Conservation (phyloP, 371 early-diverging fungal species). For the Chytridiales sp. region DNA sequence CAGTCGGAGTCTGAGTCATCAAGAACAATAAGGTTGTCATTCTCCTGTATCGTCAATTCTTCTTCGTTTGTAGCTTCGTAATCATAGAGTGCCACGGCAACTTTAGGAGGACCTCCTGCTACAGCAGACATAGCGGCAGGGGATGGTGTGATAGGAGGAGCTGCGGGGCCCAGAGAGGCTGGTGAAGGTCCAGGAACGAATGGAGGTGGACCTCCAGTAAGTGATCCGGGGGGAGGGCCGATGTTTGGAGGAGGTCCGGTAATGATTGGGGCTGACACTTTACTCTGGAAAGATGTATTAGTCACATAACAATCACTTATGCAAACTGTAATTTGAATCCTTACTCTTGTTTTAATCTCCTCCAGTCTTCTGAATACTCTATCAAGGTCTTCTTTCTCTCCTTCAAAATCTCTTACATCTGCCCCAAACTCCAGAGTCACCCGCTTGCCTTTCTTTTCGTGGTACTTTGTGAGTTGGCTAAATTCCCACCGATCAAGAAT, state of each 20-base stretch:
- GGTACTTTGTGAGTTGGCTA: conserved; percentile 32
- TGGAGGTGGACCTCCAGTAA: background rate
- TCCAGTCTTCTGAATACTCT: conserved; percentile 27
- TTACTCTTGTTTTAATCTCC: conserved; percentile 28
- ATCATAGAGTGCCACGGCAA: conserved; percentile 72
- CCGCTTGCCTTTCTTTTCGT: conserved; percentile 41
- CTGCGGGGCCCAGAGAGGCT: conserved; percentile 6
- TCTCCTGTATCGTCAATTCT: conserved; percentile 70
- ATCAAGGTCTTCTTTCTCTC: conserved; percentile 44
- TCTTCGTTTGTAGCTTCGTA: conserved; percentile 74
- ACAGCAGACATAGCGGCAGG: conserved; percentile 12
- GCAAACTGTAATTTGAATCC: too few species aligned
- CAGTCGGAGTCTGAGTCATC: conserved; percentile 78
- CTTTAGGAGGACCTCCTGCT: conserved; percentile 19
- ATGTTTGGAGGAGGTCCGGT: conserved; percentile 32
- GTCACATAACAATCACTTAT: background rate
- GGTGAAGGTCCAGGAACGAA: conserved; percentile 4
- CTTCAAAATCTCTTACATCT: conserved; percentile 41
- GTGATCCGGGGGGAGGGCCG: conserved; percentile 25
- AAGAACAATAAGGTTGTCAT: conserved; percentile 71
- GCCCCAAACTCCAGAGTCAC: conserved; percentile 34
- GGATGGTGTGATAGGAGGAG: conserved; percentile 12
- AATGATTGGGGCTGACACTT: conserved; percentile 35
- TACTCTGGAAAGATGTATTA: conserved; percentile 26
- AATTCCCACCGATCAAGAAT: conserved; percentile 27